Evolutionary conservation across 2,329 filamentous ascomycete species (phyloP).

Genomic region (Calonectria multiphialidica): DNA sequence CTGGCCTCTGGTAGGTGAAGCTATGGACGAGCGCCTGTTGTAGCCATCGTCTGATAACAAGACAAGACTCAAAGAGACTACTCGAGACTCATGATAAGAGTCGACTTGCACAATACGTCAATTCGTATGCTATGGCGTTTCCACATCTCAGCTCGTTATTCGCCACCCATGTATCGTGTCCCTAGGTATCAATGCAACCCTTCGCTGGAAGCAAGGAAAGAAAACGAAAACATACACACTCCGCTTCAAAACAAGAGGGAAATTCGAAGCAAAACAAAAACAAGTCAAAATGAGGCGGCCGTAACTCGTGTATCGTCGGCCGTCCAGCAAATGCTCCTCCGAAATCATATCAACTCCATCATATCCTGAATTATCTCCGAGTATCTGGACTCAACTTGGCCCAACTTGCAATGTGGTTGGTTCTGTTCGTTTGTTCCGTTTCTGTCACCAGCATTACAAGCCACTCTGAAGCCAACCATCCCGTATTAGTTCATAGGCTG

Average conservation of each 20-base stretch:
- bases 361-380: neutral
- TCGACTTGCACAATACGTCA: constrained; percentile 20
- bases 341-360: constrained; percentile 25
- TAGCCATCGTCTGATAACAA: neutral
- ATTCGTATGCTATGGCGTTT: constrained; percentile 34
- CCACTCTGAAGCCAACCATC: neutral
- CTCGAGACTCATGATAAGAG: neutral
- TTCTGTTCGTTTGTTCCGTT: neutral
- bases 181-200: constrained; percentile 38
- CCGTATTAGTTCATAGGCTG: constrained; percentile 30
- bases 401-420: too few relatives aligned
- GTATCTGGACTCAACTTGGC: neutral
- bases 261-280: constrained; percentile 1
- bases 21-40: neutral
- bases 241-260: constrained; percentile 11
- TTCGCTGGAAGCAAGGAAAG: constrained; percentile 11
- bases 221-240: neutral
- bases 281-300: constrained; percentile 11
- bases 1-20: neutral
- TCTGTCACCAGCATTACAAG: neutral
- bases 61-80: neutral
- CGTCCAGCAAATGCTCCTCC: constrained; percentile 27
- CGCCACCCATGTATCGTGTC: constrained; percentile 8
- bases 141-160: constrained; percentile 14
- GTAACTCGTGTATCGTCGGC: constrained; percentile 41